Percentiles rank a stretch among this genome's conserved stretches.
Conservation (phyloP, 2,329 filamentous ascomycete species). For the Apiospora koreana region DNA sequence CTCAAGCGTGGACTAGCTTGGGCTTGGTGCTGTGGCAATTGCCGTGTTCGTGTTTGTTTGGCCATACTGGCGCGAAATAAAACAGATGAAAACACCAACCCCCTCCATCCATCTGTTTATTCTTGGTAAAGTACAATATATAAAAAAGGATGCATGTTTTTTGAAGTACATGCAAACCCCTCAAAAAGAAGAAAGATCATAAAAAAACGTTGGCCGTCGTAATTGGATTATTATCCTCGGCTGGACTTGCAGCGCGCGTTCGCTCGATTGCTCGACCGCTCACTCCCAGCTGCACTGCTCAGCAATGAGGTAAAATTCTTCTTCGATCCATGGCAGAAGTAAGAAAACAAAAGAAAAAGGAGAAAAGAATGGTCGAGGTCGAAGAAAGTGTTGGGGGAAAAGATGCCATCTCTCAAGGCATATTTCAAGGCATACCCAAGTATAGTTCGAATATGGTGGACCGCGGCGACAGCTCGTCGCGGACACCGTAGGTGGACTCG, state of each 20-base stretch:
- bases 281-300: neutral
- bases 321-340: neutral
- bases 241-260: neutral
- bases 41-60: neutral
- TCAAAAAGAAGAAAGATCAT: neutral
- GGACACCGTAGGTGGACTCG: conserved; percentile 1
- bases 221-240: neutral
- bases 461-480: conserved; percentile 10
- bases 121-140: neutral
- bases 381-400: too few relatives aligned
- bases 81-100: neutral
- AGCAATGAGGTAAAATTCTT: neutral
- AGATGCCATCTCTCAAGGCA: neutral
- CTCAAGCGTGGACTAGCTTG: neutral
- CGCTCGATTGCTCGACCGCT: neutral
- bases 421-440: conserved; percentile 13
- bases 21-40: neutral
- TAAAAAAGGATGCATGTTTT: neutral
- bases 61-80: neutral
- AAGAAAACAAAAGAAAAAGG: neutral
- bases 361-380: neutral
- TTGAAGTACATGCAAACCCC: neutral
- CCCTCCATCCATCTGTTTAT: neutral
- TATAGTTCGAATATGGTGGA: conserved; percentile 17
- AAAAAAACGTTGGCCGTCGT: neutral